Evolutionary conservation across 2,329 filamentous ascomycete species (phyloP).

Genomic region (Penicillium sp.): DNA sequence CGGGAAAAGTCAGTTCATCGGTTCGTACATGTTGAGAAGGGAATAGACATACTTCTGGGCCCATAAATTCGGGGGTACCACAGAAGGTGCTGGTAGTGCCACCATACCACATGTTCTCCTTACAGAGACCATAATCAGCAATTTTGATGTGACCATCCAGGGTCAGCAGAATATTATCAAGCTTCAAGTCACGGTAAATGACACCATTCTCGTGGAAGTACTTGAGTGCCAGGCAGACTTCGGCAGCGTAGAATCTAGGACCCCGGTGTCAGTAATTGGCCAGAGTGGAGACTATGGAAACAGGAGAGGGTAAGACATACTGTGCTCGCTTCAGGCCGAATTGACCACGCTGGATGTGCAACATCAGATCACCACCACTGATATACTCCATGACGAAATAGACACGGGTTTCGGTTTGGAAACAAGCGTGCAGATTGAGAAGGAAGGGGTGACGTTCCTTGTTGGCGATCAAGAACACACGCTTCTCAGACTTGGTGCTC

Average conservation of each 20-base stretch:
- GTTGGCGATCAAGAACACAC: conserved; percentile 95
- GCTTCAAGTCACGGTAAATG: conserved; percentile 83
- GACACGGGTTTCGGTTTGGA: conserved; percentile 96
- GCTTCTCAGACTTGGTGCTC: conserved; percentile 95
- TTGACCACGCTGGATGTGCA: conserved; percentile 95
- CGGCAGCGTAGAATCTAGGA: conserved; percentile 86
- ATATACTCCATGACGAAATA: conserved; percentile 99
- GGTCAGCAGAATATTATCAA: conserved; percentile 88
- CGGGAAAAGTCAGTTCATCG: conserved; percentile 21
- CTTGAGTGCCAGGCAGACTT: conserved; percentile 94
- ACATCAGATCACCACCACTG: conserved; percentile 96
- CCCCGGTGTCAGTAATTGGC: conserved; percentile 20
- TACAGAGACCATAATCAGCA: conserved; percentile 97
- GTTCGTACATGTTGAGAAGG: not conserved
- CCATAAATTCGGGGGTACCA: conserved; percentile 99
- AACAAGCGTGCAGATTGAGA: conserved; percentile 92
- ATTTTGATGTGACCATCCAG: conserved; percentile 98
- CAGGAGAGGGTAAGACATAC: conserved; percentile 55
- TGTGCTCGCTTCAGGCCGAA: conserved; percentile 96
- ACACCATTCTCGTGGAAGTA: conserved; percentile 99
- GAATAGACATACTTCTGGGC: conserved; percentile 72
- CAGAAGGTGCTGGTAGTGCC: conserved; percentile 97
- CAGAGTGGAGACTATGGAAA: not conserved
- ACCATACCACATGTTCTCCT: conserved; percentile 99
- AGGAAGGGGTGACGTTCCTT: conserved; percentile 96